These are phyloP conservation scores for Talaromyces sp. DNA, from an alignment of 2,329 filamentous ascomycete species.

Conservation along the genomic window DNA sequence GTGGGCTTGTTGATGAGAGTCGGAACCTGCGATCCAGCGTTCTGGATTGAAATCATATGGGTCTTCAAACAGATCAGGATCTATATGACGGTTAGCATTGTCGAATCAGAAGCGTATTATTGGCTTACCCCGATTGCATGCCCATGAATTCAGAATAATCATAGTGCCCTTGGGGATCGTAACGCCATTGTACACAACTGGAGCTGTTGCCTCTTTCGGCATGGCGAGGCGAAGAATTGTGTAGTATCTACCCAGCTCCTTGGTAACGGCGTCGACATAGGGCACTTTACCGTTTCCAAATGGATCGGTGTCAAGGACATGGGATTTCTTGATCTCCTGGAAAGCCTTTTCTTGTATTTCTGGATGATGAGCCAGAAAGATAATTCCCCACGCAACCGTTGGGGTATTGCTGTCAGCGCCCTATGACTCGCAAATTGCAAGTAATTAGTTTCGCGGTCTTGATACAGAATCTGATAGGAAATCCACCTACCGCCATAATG, in stretches of 20 bases:
- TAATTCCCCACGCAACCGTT: slow-evolving; percentile 16
- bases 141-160: slow-evolving; percentile 21
- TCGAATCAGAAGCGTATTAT: too few relatives aligned
- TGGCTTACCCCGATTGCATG: slow-evolving; percentile 19
- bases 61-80: neutral
- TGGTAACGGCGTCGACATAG: slow-evolving; percentile 19
- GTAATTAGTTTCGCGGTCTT: too few relatives aligned
- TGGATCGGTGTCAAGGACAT: slow-evolving; percentile 10
- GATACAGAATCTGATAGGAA: too few relatives aligned
- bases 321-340: slow-evolving; percentile 14
- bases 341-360: slow-evolving; percentile 18
- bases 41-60: slow-evolving; percentile 17
- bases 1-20: slow-evolving; percentile 16
- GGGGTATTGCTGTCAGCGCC: slow-evolving; percentile 17
- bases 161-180: slow-evolving; percentile 19
- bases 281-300: slow-evolving; percentile 16
- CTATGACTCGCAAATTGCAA: neutral
- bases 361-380: slow-evolving; percentile 17
- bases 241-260: slow-evolving; percentile 17
- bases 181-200: slow-evolving; percentile 16
- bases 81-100: neutral
- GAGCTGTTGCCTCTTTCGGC: slow-evolving; percentile 13
- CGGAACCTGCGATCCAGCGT: slow-evolving; percentile 19
- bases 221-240: slow-evolving; percentile 18
- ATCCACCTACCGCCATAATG: slow-evolving; percentile 17